phyloP scores from a whole-genome alignment of 345 rosid species.

The Gossypium sturtianum region DNA sequence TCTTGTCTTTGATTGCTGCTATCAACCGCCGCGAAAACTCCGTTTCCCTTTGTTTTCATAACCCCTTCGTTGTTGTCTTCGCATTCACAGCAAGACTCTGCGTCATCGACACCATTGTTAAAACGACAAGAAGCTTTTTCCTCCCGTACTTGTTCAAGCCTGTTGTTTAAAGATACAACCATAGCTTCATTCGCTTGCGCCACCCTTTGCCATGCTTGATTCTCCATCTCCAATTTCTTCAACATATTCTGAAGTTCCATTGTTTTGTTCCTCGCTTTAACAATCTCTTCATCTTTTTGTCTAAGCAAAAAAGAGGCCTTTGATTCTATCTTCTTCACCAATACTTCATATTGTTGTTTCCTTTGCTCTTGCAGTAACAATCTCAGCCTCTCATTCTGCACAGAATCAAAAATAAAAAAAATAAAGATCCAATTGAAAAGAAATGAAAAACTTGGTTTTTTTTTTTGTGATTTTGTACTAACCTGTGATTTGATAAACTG shows the following conservation, averaged over 20 bases:
- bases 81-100: conserved; percentile 50
- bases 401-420: not conserved
- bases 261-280: conserved; percentile 37
- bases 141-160: conserved; percentile 44
- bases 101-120: conserved; percentile 39
- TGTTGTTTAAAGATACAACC: conserved; percentile 38
- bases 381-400: conserved; percentile 53
- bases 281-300: conserved; percentile 61
- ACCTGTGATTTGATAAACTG: conserved; percentile 65
- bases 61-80: conserved; percentile 20
- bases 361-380: conserved; percentile 51
- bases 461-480: not conserved
- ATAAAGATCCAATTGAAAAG: not conserved
- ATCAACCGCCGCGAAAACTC: not conserved
- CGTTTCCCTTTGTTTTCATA: conserved; percentile 8
- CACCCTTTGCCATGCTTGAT: conserved; percentile 51
- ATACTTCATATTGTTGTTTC: conserved; percentile 33
- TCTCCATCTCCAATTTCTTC: conserved; percentile 50
- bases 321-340: conserved; percentile 36
- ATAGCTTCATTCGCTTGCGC: conserved; percentile 57
- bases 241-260: conserved; percentile 54
- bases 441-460: not conserved
- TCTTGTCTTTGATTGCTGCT: not conserved
- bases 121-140: conserved; percentile 27
- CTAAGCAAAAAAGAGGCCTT: conserved; percentile 34